These are phyloP conservation scores for Candida ipomoeae DNA, from an alignment of 805 yeast species.

Conservation along the genomic window DNA sequence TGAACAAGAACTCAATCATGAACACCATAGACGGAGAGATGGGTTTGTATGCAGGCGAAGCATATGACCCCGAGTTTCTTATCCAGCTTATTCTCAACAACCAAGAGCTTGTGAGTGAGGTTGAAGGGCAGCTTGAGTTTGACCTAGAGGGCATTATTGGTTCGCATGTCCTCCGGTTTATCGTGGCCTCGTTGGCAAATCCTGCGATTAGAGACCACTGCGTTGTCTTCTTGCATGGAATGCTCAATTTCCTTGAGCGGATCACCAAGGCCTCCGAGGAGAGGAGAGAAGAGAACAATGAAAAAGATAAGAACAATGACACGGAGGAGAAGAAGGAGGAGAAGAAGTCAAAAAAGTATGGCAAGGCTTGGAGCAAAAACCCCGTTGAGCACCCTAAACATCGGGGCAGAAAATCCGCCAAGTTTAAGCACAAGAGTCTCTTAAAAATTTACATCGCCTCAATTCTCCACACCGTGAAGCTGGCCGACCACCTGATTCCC, in stretches of 20 bases:
- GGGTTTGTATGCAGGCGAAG: constrained; percentile 20
- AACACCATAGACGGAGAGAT: constrained; percentile 40
- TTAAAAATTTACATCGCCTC: constrained; percentile 53
- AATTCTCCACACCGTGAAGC: constrained; percentile 34
- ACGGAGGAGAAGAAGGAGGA: not conserved
- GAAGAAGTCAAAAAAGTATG: not conserved
- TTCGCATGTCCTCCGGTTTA: constrained; percentile 49
- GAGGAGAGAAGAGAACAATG: not conserved
- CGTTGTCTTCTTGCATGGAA: constrained; percentile 40
- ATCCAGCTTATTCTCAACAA: constrained; percentile 58
- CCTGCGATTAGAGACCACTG: constrained; percentile 32
- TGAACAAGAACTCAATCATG: constrained; percentile 46
- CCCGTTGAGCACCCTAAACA: constrained; percentile 11
- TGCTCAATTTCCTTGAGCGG: constrained; percentile 24
- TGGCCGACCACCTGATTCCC: constrained; percentile 14
- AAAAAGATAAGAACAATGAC: not conserved
- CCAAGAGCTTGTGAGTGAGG: constrained; percentile 50
- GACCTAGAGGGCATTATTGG: constrained; percentile 57
- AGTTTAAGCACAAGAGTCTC: constrained; percentile 53
- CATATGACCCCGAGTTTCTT: constrained; percentile 71
- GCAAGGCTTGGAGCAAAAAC: not conserved
- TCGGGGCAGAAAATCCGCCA: constrained; percentile 28
- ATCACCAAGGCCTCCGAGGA: constrained; percentile 7
- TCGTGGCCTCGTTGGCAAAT: constrained; percentile 45
- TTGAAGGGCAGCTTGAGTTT: constrained; percentile 28